Evolutionary conservation across 345 rosid genomes (phyloP).

Genomic region (Bruguiera parviflora): DNA sequence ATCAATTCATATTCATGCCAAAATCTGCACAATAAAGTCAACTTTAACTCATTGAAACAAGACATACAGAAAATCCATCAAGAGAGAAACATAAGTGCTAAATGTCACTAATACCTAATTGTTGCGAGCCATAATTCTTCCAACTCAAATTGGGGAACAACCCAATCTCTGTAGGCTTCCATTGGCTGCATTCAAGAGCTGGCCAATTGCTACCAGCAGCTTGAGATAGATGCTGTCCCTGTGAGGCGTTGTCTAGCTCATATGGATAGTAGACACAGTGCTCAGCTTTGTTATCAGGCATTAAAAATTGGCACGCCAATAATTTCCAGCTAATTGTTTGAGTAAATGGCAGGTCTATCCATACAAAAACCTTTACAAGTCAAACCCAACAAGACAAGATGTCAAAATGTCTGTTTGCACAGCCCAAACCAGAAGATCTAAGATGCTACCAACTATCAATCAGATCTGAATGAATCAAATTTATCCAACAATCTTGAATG

Average conservation of each 20-base stretch:
- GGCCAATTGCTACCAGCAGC: slow-evolving; percentile 34
- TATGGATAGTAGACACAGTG: slow-evolving; percentile 37
- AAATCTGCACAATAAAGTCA: neutral
- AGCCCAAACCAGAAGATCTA: neutral
- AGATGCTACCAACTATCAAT: neutral
- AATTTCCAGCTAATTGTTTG: slow-evolving; percentile 28
- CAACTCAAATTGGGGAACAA: slow-evolving; percentile 19
- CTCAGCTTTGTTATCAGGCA: slow-evolving; percentile 49
- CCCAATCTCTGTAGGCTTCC: slow-evolving; percentile 30
- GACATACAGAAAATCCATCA: neutral
- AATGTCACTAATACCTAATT: slow-evolving; percentile 29
- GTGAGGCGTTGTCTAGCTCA: slow-evolving; percentile 35
- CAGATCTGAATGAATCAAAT: neutral
- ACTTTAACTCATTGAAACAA: neutral
- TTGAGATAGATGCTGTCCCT: slow-evolving; percentile 29
- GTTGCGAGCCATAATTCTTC: slow-evolving; percentile 26
- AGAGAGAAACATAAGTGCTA: neutral
- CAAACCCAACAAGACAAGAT: slow-evolving; percentile 4
- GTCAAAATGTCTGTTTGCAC: neutral
- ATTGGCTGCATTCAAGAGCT: slow-evolving; percentile 29
- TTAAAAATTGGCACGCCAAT: slow-evolving; percentile 31
- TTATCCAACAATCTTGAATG: no score
- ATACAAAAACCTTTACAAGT: slow-evolving; percentile 22
- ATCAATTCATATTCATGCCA: no score
- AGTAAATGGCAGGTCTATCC: slow-evolving; percentile 23